Evolutionary conservation across 2,329 filamentous ascomycete species (phyloP).

Genomic region (Calonectria hawksworthii): DNA sequence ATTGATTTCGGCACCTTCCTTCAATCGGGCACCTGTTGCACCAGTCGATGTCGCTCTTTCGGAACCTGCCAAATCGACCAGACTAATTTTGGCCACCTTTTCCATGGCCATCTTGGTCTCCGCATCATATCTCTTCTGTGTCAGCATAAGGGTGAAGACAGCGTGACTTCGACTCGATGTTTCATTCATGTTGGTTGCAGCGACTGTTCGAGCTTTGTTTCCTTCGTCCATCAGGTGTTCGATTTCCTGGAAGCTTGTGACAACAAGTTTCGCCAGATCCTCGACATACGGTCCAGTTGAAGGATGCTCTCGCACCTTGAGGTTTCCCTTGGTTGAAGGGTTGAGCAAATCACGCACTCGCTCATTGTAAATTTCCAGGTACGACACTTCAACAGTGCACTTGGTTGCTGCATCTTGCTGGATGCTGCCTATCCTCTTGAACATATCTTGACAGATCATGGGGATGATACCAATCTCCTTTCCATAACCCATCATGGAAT

Average conservation of each 20-base stretch:
- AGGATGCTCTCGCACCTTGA: slow-evolving; percentile 97
- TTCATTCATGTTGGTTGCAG: slow-evolving; percentile 99
- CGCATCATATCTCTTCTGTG: slow-evolving; percentile 90
- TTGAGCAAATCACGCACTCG: slow-evolving; percentile 95
- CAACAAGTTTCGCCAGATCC: slow-evolving; percentile 94
- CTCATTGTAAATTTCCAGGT: slow-evolving; percentile 99
- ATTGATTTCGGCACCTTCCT: slow-evolving; percentile 99
- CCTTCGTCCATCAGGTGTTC: slow-evolving; percentile 99
- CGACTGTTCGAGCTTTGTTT: slow-evolving; percentile 98
- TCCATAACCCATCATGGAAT: slow-evolving; percentile 99
- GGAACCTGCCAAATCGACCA: slow-evolving; percentile 97
- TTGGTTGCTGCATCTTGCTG: slow-evolving; percentile 81
- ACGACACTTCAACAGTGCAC: slow-evolving; percentile 97
- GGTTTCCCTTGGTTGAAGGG: slow-evolving; percentile 93
- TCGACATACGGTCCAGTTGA: slow-evolving; percentile 98
- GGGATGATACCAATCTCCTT: slow-evolving; percentile 96
- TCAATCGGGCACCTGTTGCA: slow-evolving; percentile 92
- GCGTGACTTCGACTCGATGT: slow-evolving; percentile 98
- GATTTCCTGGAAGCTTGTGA: slow-evolving; percentile 94
- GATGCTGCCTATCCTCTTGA: slow-evolving; percentile 82
- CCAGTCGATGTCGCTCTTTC: slow-evolving; percentile 98
- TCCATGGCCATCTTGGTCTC: slow-evolving; percentile 98
- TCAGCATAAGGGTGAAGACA: slow-evolving; percentile 96
- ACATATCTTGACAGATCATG: slow-evolving; percentile 98
- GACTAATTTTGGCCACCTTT: slow-evolving; percentile 96